Base-by-base conservation (phyloP, 305 asterid species). In the Caryopteris hybrid region DNA sequence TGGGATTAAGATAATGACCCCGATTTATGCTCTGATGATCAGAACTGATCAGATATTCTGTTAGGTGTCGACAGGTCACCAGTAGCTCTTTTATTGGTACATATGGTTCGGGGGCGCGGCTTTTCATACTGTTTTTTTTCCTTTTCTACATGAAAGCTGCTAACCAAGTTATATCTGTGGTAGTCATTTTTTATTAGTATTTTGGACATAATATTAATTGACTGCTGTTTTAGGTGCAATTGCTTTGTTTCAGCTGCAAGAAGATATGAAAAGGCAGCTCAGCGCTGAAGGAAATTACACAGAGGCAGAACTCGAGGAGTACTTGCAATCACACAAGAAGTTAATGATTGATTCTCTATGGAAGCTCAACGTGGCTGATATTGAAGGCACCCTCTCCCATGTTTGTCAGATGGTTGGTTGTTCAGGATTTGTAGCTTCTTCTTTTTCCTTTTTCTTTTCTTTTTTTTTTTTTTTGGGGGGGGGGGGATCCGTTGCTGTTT, bases 291-390 rank as follows among this genome's bases (percentile, higher is more conserved):
- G 97, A 78, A 85, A 89, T 74, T 89, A 86, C 81, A 89, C 98
- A 2, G 99, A 94, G 75, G 96, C 79, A 69, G 96, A 89, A 79
- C 93, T 94, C 47, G 98, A 94, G 76, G 92, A 79, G 54, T 89
- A 87, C 82, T 79, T 91, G 95, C 86, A 91, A 76, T 85, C 99
- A 33, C 90, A 94, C 95, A 89, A 91, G 89, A 87, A 91, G 79
- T 43, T 94, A 61, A 94, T 94, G 99, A 89, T 81, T 7, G 99
- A 91, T 83, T 93, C 99, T 17, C 88, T 91, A 42, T 93, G 99
- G 99, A 93, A 93, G 88, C 96, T 93, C 75, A 93, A 93, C 66
- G 99, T 93, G 78, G 96, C 98, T 61, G 99, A 94, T 83, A 94
- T 94, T 59, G 99, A 94, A 81, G 80, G 83, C 68, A 91, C 98